phyloP scores from a whole-genome alignment of 2,329 filamentous ascomycete genomes.

The Amylocarpus encephaloides region DNA sequence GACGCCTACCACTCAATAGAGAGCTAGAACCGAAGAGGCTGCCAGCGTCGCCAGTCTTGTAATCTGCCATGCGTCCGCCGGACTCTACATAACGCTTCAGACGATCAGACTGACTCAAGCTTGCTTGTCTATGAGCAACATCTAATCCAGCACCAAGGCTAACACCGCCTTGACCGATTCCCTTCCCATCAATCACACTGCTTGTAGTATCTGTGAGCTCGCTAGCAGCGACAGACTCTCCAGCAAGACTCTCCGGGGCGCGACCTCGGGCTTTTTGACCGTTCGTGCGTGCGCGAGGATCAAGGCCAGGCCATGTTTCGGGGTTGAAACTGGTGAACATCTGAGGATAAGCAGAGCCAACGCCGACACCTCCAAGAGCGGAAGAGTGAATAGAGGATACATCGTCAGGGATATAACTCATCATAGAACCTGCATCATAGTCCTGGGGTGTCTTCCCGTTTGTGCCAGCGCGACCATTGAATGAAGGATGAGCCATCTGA shows the following conservation, averaged over 20 bases:
- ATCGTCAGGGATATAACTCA: slow-evolving; percentile 95
- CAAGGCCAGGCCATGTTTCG: slow-evolving; percentile 80
- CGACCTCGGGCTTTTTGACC: slow-evolving; percentile 62
- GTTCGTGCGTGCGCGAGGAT: slow-evolving; percentile 54
- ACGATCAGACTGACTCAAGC: slow-evolving; percentile 77
- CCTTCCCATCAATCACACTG: slow-evolving; percentile 69
- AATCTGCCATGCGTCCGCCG: slow-evolving; percentile 58
- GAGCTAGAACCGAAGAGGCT: slow-evolving; percentile 62
- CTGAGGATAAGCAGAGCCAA: slow-evolving; percentile 75
- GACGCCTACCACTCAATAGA: slow-evolving; percentile 31
- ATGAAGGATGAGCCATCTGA: slow-evolving; percentile 63
- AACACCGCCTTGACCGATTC: slow-evolving; percentile 76
- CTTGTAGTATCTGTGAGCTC: slow-evolving; percentile 80
- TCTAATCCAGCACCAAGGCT: slow-evolving; percentile 77
- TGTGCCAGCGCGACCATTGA: slow-evolving; percentile 29
- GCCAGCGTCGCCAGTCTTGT: slow-evolving; percentile 48
- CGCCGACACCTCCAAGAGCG: slow-evolving; percentile 76
- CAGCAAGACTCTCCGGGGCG: slow-evolving; percentile 72
- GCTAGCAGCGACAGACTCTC: slow-evolving; percentile 86
- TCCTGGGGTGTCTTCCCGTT: slow-evolving; percentile 31
- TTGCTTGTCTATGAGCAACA: slow-evolving; percentile 59
- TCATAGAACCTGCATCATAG: slow-evolving; percentile 73
- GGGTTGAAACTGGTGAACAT: slow-evolving; percentile 92
- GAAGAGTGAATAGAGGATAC: slow-evolving; percentile 94
- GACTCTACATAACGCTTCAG: slow-evolving; percentile 92